These are phyloP conservation scores for Isabelozyma pseudorhagii DNA, from an alignment of 805 yeast genomes.

Conservation along the genomic window DNA sequence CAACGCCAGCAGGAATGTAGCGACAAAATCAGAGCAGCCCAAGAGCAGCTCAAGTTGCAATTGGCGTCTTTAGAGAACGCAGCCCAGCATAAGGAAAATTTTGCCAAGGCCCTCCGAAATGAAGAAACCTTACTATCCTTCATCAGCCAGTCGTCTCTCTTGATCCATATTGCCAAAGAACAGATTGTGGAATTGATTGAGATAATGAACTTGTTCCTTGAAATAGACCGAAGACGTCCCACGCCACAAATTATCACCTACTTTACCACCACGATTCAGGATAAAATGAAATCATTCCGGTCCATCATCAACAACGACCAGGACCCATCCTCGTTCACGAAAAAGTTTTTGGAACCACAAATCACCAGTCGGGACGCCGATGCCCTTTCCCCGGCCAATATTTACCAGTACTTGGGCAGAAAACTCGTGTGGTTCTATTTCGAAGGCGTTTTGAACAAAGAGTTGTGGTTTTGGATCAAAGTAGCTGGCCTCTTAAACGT, in stretches of 20 bases:
- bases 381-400: slow-evolving; percentile 19
- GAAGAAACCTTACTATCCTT: slow-evolving; percentile 24
- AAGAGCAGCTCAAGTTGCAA: slow-evolving; percentile 1
- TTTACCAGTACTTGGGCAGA: slow-evolving; percentile 17
- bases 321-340: slow-evolving; percentile 5
- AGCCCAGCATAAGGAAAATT: neutral
- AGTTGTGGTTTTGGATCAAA: slow-evolving; percentile 29
- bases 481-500: slow-evolving; percentile 17
- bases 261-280: slow-evolving; percentile 6
- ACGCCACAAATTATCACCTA: slow-evolving; percentile 12
- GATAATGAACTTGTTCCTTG: slow-evolving; percentile 16
- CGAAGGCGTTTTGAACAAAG: slow-evolving; percentile 12
- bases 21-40: slow-evolving; percentile 9
- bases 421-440: slow-evolving; percentile 12
- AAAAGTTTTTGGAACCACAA: slow-evolving; percentile 5
- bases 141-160: slow-evolving; percentile 21
- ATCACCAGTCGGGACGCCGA: slow-evolving; percentile 22
- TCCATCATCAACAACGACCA: neutral
- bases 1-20: slow-evolving; percentile 13
- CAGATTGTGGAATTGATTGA: slow-evolving; percentile 10
- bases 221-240: slow-evolving; percentile 19
- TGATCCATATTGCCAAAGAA: slow-evolving; percentile 14
- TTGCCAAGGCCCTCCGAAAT: slow-evolving; percentile 5
- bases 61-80: slow-evolving; percentile 1
- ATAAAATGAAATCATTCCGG: slow-evolving; percentile 2